These are phyloP conservation scores for Leccinum arenicola DNA, from an alignment of 768 basidiomycete genomes.

Conservation along the genomic window DNA sequence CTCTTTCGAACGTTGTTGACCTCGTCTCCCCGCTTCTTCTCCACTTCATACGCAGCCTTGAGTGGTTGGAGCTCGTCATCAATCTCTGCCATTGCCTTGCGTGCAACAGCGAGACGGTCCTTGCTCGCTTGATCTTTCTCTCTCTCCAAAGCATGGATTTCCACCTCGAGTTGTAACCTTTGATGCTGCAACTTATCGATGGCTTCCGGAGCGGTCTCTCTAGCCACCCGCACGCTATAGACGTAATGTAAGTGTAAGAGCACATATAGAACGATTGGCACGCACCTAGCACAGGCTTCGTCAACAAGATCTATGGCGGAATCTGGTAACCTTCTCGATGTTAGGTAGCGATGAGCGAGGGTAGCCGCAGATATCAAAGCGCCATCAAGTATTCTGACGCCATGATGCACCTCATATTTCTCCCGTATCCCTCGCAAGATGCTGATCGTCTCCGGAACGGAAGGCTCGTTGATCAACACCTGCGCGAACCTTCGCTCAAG, in stretches of 20 bases:
- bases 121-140: constrained; percentile 90
- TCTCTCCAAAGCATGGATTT: constrained; percentile 90
- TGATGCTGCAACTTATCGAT: constrained; percentile 88
- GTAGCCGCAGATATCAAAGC: constrained; percentile 88
- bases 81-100: constrained; percentile 76
- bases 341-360: constrained; percentile 91
- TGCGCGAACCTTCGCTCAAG: constrained; percentile 92
- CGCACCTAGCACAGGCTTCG: constrained; percentile 85
- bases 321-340: constrained; percentile 75
- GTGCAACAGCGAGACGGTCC: constrained; percentile 71
- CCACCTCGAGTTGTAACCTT: constrained; percentile 90
- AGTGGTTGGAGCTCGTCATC: constrained; percentile 84
- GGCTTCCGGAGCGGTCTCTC: constrained; percentile 91
- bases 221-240: constrained; percentile 77
- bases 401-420: constrained; percentile 91
- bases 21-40: constrained; percentile 80
- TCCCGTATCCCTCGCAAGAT: constrained; percentile 94
- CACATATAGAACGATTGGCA: not conserved
- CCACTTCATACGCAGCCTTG: constrained; percentile 81
- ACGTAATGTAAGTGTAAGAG: not conserved
- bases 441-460: constrained; percentile 84
- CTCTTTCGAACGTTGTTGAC: constrained; percentile 70
- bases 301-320: constrained; percentile 91
- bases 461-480: constrained; percentile 89
- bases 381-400: constrained; percentile 84